Conservation (phyloP, 192 early-diverging fungal genomes). For the Rhizophagus prolifer region DNA sequence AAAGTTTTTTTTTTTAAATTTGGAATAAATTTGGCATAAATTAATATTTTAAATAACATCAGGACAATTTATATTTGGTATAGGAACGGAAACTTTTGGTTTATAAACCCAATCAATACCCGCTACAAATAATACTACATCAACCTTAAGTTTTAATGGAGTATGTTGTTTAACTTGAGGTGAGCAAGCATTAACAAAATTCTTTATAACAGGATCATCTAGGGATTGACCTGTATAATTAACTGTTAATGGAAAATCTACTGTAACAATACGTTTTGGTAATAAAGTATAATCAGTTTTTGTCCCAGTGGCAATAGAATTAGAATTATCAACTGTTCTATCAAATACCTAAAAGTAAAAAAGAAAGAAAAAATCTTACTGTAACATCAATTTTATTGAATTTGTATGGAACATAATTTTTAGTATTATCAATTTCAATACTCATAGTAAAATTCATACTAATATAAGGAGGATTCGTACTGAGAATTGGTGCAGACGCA, state of each 20-base stretch:
- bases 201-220: not conserved
- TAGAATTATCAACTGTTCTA: not conserved
- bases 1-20: too few species aligned
- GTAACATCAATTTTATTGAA: conserved; percentile 19
- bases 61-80: conserved; percentile 14
- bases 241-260: not conserved
- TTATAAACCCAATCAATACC: conserved; percentile 21
- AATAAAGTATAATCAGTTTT: conserved; percentile 2
- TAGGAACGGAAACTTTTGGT: conserved; percentile 4
- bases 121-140: not conserved
- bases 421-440: conserved; percentile 3
- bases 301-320: conserved; percentile 14
- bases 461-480: not conserved
- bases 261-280: not conserved
- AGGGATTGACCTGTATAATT: not conserved
- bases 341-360: not conserved
- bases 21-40: too few species aligned
- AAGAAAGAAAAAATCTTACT: not conserved
- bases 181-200: conserved; percentile 5
- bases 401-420: conserved; percentile 18
- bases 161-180: not conserved
- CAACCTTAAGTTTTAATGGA: conserved; percentile 12
- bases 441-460: conserved; percentile 7
- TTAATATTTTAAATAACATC: not conserved
- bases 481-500: not conserved